Evolutionary conservation across 2,329 filamentous ascomycete genomes (phyloP).

Genomic region (Ascocoryne sarcoides): DNA sequence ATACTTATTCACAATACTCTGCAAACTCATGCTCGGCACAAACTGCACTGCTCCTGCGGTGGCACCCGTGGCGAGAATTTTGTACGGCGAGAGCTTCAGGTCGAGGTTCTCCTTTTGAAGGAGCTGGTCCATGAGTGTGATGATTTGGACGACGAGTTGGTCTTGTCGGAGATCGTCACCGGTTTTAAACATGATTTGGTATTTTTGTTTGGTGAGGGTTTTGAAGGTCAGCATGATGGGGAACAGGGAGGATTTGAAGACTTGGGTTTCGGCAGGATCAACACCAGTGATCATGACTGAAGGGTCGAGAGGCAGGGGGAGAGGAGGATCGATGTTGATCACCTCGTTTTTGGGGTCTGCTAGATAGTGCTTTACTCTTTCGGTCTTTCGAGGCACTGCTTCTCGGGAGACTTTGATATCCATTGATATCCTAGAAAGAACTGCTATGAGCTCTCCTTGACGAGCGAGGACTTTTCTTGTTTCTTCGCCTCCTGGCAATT

Average conservation of each 20-base stretch:
- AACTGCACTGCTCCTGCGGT: conserved; percentile 90
- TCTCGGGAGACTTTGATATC: conserved; percentile 71
- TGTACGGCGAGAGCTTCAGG: conserved; percentile 89
- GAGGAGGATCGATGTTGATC: conserved; percentile 69
- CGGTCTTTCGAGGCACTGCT: conserved; percentile 71
- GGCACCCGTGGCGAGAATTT: conserved; percentile 87
- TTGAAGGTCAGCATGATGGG: conserved; percentile 89
- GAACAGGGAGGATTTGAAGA: conserved; percentile 92
- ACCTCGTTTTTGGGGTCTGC: conserved; percentile 88
- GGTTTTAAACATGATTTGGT: conserved; percentile 94
- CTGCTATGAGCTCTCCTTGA: conserved; percentile 81
- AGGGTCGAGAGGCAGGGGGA: conserved; percentile 84
- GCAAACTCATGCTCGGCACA: conserved; percentile 76
- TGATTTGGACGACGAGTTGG: conserved; percentile 94
- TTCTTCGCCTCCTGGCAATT: conserved; percentile 59
- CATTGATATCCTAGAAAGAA: conserved; percentile 80
- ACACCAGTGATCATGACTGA: conserved; percentile 70
- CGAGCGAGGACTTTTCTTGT: conserved; percentile 68
- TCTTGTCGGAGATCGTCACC: conserved; percentile 95
- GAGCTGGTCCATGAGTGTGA: conserved; percentile 94
- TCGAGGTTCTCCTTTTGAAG: conserved; percentile 94
- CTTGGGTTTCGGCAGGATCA: conserved; percentile 73
- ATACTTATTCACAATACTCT: conserved; percentile 75
- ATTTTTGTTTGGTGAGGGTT: conserved; percentile 66
- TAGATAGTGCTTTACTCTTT: conserved; percentile 75